Percentiles rank a stretch among this genome's conserved stretches.
phyloP scores from a whole-genome alignment of 164 flowering plant species.

The Nymphaea colorata region DNA sequence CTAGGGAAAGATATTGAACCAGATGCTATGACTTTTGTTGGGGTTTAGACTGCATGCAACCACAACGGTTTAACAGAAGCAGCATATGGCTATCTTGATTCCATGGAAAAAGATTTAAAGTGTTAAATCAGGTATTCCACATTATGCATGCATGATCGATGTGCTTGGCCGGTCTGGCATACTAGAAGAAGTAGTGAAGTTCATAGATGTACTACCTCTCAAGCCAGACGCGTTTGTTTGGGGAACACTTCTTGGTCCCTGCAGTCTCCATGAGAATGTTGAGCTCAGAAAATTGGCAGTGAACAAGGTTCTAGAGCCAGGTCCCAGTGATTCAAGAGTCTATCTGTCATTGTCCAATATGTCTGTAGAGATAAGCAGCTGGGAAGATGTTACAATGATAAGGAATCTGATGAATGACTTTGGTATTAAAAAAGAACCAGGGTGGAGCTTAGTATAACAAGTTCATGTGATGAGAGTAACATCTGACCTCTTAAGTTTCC shows the following conservation, averaged over 20 bases:
- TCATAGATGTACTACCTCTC: conserved; percentile 51
- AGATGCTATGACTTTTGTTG: conserved; percentile 67
- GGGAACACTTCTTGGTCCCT: conserved; percentile 73
- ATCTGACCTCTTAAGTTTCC: too few relatives aligned
- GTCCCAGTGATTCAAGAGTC: conserved; percentile 49
- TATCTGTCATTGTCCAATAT: conserved; percentile 66
- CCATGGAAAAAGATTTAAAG: conserved; percentile 61
- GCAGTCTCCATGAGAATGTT: conserved; percentile 55
- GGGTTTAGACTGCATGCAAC: conserved; percentile 70
- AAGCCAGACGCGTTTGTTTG: conserved; percentile 65
- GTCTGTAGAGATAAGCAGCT: conserved; percentile 53
- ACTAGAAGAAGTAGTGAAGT: conserved; percentile 49
- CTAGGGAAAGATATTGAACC: conserved; percentile 44
- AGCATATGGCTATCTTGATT: conserved; percentile 45
- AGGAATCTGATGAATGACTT: conserved; percentile 43
- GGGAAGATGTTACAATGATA: conserved; percentile 53
- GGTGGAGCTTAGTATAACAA: conserved; percentile 51
- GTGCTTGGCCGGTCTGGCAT: conserved; percentile 70
- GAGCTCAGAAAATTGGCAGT: conserved; percentile 59
- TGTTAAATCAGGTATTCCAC: conserved; percentile 38
- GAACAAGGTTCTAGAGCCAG: conserved; percentile 37
- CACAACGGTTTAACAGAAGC: conserved; percentile 68
- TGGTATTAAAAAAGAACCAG: conserved; percentile 47
- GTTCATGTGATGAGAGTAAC: background rate
- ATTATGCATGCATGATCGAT: conserved; percentile 80